Evolutionary conservation across 106 monocot genomes (phyloP), one percentile per base, ranked within the genome.

Genomic region (Vanilla planifolia): DNA sequence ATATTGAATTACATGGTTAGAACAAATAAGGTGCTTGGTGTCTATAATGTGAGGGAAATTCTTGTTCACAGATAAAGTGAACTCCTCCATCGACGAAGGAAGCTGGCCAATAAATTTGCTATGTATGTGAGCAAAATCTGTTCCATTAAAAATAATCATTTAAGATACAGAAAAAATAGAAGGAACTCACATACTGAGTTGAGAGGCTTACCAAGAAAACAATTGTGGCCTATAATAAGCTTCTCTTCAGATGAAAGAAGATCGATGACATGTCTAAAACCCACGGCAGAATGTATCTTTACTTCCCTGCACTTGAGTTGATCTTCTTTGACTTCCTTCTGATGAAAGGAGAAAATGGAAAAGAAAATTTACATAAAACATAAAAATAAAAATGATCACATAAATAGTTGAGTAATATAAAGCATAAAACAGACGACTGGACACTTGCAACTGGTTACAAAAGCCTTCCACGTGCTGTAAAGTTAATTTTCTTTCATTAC

Each of bases 181-280:
- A 48, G 25, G 32, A 52, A 50, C 39, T 34, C 9, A 41, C 36
- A 51, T 37, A 5, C 4, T 15, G 37, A 32, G 19, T 30, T 17
- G 28, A 58, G 13, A 27, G 34, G 52, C 33, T 8, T 77, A 80
- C 96, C 96, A 66, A 98, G 61, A 66, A 98, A 77, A 65, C 98
- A 98, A 66, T 82, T 91, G 59, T 98, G 88, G 33, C 98, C 98
- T 71, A 98, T 82, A 71, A 98, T 73, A 66, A 98, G 70, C 55
- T 98, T 98, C 35, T 73, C 15, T 63, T 88, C 87, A 43, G 84
- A 74, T 24, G 72, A 55, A 74, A 98, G 84, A 67, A 92, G 81
- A 70, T 98, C 98, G 44, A 98, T 75, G 36, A 98, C 79, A 68
- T 85, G 91, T 25, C 98, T 91, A 65, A 98, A 92, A 23, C 91